phyloP scores from a whole-genome alignment of 768 basidiomycete species.

The Sistotremastrum suecicum region DNA sequence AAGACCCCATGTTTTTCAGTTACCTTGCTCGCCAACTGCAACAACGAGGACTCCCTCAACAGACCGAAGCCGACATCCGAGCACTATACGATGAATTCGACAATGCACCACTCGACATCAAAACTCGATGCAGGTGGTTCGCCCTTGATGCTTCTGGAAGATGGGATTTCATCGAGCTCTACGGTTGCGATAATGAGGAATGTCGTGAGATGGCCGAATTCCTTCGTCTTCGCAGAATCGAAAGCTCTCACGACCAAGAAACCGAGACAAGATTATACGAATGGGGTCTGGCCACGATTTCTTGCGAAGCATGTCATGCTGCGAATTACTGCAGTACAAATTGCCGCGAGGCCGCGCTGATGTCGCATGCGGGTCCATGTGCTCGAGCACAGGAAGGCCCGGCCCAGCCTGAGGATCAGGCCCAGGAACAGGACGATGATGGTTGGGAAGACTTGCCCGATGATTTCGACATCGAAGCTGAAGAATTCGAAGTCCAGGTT shows the following conservation, averaged over 20 bases:
- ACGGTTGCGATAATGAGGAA: conserved; percentile 10
- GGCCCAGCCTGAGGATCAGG: no score
- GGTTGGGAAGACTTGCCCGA: no score
- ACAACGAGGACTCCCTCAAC: conserved; percentile 6
- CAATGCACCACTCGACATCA: conserved; percentile 10
- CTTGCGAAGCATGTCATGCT: no score
- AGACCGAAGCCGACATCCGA: conserved; percentile 8
- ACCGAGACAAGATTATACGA: conserved; percentile 13
- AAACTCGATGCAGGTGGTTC: conserved; percentile 12
- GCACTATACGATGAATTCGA: conserved; percentile 9
- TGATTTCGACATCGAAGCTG: no score
- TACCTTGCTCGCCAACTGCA: conserved; percentile 14
- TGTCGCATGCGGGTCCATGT: no score
- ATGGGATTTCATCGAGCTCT: conserved; percentile 14
- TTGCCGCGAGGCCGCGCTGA: no score
- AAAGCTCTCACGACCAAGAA: conserved; percentile 12
- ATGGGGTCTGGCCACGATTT: conserved; percentile 8
- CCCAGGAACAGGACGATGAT: no score
- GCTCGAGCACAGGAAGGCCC: no score
- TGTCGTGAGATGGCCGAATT: conserved; percentile 14
- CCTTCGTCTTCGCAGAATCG: conserved; percentile 8
- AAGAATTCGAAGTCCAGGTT: no score
- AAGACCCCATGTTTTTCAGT: conserved; percentile 13
- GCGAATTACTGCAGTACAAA: no score
- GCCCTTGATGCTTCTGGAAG: conserved; percentile 9